Percentiles rank a stretch among this genome's conserved stretches.
These are phyloP conservation scores for Aspergillus mulundensis DNA, from an alignment of 495 filamentous ascomycete genomes.

Conservation along the genomic window DNA sequence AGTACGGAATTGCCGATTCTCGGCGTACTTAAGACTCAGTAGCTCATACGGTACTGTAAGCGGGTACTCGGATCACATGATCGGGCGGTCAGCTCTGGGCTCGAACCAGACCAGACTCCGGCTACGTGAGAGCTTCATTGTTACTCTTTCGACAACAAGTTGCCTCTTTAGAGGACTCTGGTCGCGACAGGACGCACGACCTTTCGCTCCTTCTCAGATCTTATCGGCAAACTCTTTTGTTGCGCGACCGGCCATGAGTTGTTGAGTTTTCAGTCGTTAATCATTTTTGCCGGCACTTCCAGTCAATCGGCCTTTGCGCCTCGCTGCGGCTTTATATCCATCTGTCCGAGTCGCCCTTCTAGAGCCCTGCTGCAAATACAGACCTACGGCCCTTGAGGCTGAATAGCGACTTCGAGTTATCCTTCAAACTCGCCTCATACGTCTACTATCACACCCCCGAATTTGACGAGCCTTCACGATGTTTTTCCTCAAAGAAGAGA, in stretches of 20 bases:
- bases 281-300: neutral
- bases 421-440: neutral
- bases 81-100: conserved; percentile 2
- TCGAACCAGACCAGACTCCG: conserved; percentile 10
- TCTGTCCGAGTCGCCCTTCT: neutral
- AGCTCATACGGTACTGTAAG: conserved; percentile 1
- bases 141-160: neutral
- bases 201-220: neutral
- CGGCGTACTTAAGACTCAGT: neutral
- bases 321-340: neutral
- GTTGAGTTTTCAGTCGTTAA: conserved; percentile 6
- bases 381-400: neutral
- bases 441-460: neutral
- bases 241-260: conserved; percentile 4
- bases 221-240: neutral
- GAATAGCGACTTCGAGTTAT: neutral
- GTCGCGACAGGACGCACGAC: neutral
- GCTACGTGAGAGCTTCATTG: conserved; percentile 7
- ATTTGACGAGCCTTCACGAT: conserved; percentile 42
- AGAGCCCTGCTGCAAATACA: neutral
- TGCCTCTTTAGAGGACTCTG: neutral
- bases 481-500: conserved; percentile 97
- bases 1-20: neutral
- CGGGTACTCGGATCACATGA: conserved; percentile 15
- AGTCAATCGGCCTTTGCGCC: neutral